Evolutionary conservation across 371 early-diverging fungal genomes (phyloP).

Genomic region (Mortierella sp.): DNA sequence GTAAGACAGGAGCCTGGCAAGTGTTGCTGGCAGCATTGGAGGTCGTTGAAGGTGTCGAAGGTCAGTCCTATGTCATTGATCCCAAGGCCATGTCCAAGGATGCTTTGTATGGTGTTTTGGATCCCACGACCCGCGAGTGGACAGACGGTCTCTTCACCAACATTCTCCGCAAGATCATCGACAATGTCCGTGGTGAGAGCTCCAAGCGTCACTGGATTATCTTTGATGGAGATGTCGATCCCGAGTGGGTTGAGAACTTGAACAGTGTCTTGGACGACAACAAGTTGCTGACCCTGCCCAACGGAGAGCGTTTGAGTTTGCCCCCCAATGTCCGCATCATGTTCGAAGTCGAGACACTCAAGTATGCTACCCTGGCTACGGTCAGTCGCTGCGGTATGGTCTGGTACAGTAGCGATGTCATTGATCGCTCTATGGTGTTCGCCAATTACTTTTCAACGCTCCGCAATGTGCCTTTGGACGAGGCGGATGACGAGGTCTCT

Average conservation of each 20-base stretch:
- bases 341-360: constrained; percentile 98
- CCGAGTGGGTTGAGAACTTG: constrained; percentile 99
- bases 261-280: constrained; percentile 99
- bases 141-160: constrained; percentile 98
- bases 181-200: constrained; percentile 97
- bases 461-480: constrained; percentile 82
- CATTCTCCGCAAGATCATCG: constrained; percentile 95
- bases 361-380: constrained; percentile 98
- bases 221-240: constrained; percentile 99
- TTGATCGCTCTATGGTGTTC: constrained; percentile 85
- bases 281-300: constrained; percentile 94
- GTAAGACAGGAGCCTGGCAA: constrained; percentile 95
- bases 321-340: constrained; percentile 97
- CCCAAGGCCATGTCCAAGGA: constrained; percentile 99
- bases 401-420: constrained; percentile 96
- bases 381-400: constrained; percentile 99
- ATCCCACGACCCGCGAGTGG: constrained; percentile 99
- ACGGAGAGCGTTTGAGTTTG: constrained; percentile 97
- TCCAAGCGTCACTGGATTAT: constrained; percentile 97
- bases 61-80: constrained; percentile 94
- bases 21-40: constrained; percentile 91
- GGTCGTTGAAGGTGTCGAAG: constrained; percentile 88
- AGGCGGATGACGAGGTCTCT: constrained; percentile 75
- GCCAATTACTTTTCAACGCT: constrained; percentile 86
- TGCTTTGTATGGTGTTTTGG: constrained; percentile 94